These are phyloP conservation scores for Malania oleifera DNA, from an alignment of 164 flowering plant species.

Conservation along the genomic window DNA sequence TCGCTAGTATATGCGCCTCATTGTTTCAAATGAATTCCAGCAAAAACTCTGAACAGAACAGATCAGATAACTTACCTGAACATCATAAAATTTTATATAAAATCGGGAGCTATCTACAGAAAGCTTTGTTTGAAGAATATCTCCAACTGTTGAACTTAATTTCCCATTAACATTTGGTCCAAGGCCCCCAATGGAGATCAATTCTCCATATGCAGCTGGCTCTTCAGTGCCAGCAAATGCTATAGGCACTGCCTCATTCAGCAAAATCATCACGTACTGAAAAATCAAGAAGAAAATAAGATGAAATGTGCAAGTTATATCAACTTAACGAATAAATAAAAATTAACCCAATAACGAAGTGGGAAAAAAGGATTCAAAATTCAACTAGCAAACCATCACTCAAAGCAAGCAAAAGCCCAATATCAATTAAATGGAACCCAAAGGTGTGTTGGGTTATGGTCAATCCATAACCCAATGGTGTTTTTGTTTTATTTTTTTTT, in stretches of 20 bases:
- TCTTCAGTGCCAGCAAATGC: constrained; percentile 86
- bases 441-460: too few species aligned
- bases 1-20: not conserved
- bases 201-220: constrained; percentile 89
- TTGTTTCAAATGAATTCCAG: not conserved
- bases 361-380: too few species aligned
- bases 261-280: constrained; percentile 90
- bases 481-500: too few species aligned
- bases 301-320: not conserved
- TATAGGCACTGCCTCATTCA: constrained; percentile 84
- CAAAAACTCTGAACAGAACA: not conserved
- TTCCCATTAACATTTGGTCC: constrained; percentile 78
- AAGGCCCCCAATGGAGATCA: constrained; percentile 84
- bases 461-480: too few species aligned
- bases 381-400: too few species aligned
- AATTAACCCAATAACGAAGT: too few species aligned
- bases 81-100: constrained; percentile 83
- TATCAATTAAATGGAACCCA: too few species aligned
- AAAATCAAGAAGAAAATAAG: not conserved
- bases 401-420: too few species aligned
- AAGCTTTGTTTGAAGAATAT: constrained; percentile 79
- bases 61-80: constrained; percentile 31
- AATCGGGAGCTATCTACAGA: constrained; percentile 70
- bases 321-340: too few species aligned
- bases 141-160: constrained; percentile 78